Percentiles rank a stretch among this genome's conserved stretches.
phyloP scores from a whole-genome alignment of 73 alveolate genomes.

The Stentor roeselii region DNA sequence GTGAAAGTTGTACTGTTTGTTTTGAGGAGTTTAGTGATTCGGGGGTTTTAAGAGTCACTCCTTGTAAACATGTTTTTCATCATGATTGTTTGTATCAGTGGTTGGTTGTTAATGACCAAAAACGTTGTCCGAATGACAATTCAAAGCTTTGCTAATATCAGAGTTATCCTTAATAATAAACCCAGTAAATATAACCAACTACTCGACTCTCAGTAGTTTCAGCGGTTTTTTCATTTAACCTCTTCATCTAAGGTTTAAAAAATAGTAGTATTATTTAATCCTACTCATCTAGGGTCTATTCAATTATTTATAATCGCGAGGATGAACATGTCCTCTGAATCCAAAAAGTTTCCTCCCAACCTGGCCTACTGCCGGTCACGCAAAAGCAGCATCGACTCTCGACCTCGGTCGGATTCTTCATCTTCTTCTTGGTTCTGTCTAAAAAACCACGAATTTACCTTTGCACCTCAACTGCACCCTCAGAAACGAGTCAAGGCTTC shows the following conservation, averaged over 20 bases:
- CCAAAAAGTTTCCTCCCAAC: no score
- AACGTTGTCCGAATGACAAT: background rate
- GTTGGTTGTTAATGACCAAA: background rate
- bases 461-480: background rate
- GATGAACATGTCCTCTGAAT: no score
- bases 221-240: no score
- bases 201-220: no score
- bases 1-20: background rate
- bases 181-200: no score
- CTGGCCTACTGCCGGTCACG: background rate
- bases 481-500: background rate
- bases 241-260: no score
- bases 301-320: no score
- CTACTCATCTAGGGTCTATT: no score
- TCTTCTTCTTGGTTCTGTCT: background rate
- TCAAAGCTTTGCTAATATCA: no score
- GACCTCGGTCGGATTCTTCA: conserved; percentile 3
- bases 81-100: background rate
- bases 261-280: no score
- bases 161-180: no score
- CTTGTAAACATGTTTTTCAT: background rate
- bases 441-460: background rate
- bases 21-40: background rate
- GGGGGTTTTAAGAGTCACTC: background rate
- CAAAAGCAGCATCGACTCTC: background rate